Conservation (phyloP, 2,329 filamentous ascomycete genomes). For the Sporothrix brunneoviolacea region DNA sequence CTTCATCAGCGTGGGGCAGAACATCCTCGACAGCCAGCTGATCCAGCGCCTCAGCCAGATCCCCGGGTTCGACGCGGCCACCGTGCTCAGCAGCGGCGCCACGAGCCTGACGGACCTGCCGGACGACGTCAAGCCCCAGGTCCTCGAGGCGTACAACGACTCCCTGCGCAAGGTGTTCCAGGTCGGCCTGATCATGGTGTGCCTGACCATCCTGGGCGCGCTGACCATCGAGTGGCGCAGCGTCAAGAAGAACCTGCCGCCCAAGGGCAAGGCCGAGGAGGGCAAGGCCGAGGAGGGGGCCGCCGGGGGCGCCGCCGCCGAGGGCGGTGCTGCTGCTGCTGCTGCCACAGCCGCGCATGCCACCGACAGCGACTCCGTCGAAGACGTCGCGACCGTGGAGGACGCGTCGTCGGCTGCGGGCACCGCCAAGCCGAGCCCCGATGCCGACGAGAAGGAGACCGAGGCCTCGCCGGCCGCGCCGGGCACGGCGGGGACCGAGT, state of each 20-base stretch:
- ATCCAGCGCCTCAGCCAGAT: conserved; percentile 27
- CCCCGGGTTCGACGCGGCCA: conserved; percentile 20
- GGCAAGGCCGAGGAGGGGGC: conserved; percentile 14
- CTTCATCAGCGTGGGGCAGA: conserved; percentile 39
- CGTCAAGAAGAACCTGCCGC: conserved; percentile 29
- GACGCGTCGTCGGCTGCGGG: too few relatives aligned
- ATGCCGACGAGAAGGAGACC: not conserved
- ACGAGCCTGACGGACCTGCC: conserved; percentile 22
- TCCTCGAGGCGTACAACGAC: conserved; percentile 49
- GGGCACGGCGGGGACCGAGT: too few relatives aligned
- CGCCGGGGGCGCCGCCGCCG: conserved; percentile 17
- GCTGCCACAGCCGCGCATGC: too few relatives aligned
- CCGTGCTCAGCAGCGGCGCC: conserved; percentile 19
- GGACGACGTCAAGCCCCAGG: conserved; percentile 14
- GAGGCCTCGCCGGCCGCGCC: too few relatives aligned
- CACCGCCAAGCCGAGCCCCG: too few relatives aligned
- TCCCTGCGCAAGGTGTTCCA: conserved; percentile 54
- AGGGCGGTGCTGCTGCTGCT: not conserved
- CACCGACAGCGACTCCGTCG: not conserved
- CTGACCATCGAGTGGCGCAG: conserved; percentile 54
- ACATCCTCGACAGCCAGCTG: conserved; percentile 37
- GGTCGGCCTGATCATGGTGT: conserved; percentile 49
- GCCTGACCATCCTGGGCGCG: conserved; percentile 47
- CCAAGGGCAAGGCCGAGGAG: conserved; percentile 18
- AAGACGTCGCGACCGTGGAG: not conserved